These are phyloP conservation scores for Plenodomus biglobosus DNA, from an alignment of 2,329 filamentous ascomycete genomes.

Conservation along the genomic window DNA sequence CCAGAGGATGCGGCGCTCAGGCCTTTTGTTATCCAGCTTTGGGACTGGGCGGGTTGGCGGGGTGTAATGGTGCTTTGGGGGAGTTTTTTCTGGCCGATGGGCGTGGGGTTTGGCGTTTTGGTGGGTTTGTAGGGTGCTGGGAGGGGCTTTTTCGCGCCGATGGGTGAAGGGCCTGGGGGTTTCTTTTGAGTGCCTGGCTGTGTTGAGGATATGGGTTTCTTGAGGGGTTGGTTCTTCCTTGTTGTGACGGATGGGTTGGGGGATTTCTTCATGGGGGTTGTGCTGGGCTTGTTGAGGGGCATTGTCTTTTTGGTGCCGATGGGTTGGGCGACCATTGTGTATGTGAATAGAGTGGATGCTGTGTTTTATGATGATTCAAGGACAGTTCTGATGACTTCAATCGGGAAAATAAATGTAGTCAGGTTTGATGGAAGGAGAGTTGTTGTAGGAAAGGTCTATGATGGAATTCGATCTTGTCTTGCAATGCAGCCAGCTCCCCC, in stretches of 20 bases:
- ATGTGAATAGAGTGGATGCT: background rate
- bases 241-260: background rate
- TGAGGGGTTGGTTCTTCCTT: slow-evolving; percentile 10
- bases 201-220: slow-evolving; percentile 13
- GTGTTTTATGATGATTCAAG: background rate
- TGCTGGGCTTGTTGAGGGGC: slow-evolving; percentile 13
- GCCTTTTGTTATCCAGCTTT: slow-evolving; percentile 49
- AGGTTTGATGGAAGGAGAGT: background rate
- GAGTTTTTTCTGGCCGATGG: slow-evolving; percentile 15
- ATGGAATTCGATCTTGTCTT: too few species aligned
- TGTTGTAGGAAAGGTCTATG: background rate
- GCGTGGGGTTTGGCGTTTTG: slow-evolving; percentile 14
- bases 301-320: slow-evolving; percentile 29
- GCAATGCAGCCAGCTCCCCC: too few species aligned
- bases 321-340: slow-evolving; percentile 28
- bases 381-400: background rate
- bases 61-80: slow-evolving; percentile 6
- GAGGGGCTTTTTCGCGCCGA: slow-evolving; percentile 14
- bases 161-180: slow-evolving; percentile 7
- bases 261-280: background rate
- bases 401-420: background rate
- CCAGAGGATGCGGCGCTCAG: slow-evolving; percentile 16
- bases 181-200: slow-evolving; percentile 17
- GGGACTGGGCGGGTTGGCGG: slow-evolving; percentile 30
- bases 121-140: background rate